These are phyloP conservation scores for sunflower (Helianthus annuus) DNA, from an alignment of 129 eudicot genomes.

Conservation along the genomic window HanXRQr2.0-SUNRISE NC_035443.2:148073477-148073976, in stretches of 20 bases:
- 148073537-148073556: constrained; percentile 13
- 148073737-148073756: neutral
- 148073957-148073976: constrained; percentile 94
- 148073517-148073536: neutral
- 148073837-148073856: constrained; percentile 90
- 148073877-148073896: constrained; percentile 91
- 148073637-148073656: neutral
- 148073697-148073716: neutral
- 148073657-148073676: constrained; percentile 7
- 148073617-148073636: neutral
- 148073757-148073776: neutral
- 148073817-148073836: constrained; percentile 55
- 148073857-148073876: constrained; percentile 94
- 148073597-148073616: neutral
- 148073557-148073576: neutral
- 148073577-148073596: constrained; percentile 4
- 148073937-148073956: constrained; percentile 89
- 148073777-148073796: constrained; percentile 13
- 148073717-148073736: neutral
- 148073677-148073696: neutral
- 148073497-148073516: neutral
- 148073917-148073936: constrained; percentile 99
- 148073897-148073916: constrained; percentile 99
- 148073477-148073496: neutral
- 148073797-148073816: constrained; percentile 5